phyloP scores from a whole-genome alignment of 2,329 filamentous ascomycete genomes.

The Fusarium sp. region DNA sequence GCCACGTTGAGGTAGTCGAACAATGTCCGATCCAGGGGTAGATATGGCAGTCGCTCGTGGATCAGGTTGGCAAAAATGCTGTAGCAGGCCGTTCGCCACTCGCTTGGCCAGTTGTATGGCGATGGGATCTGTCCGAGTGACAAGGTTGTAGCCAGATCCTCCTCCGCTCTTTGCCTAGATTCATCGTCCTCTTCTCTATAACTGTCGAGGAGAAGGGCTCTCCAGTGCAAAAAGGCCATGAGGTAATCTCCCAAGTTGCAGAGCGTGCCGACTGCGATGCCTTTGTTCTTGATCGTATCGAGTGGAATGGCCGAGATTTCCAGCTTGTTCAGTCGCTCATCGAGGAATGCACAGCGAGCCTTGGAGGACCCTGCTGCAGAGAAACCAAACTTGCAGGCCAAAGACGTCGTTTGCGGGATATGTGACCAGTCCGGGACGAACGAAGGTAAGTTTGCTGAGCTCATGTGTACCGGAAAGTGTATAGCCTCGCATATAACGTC shows the following conservation, averaged over 20 bases:
- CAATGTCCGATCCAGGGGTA: slow-evolving; percentile 1
- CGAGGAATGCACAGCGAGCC: slow-evolving; percentile 1
- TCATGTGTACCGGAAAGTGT: slow-evolving; percentile 15
- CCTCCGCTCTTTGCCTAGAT: slow-evolving; percentile 12
- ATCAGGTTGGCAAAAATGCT: slow-evolving; percentile 22
- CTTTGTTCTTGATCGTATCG: slow-evolving; percentile 8
- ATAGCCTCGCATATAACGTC: slow-evolving; percentile 29
- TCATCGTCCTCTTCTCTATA: not conserved
- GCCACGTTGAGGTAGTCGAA: not conserved
- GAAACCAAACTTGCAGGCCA: slow-evolving; percentile 22
- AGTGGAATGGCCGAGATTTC: slow-evolving; percentile 18
- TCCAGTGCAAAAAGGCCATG: slow-evolving; percentile 34
- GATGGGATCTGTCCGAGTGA: slow-evolving; percentile 21
- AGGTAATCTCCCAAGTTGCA: slow-evolving; percentile 30
- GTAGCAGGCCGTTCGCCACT: slow-evolving; percentile 10
- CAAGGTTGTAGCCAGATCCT: slow-evolving; percentile 21
- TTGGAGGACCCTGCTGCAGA: not conserved
- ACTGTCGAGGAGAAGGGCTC: slow-evolving; percentile 7
- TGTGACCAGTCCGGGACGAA: slow-evolving; percentile 35
- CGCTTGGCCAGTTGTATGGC: not conserved
- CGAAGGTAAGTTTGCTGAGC: slow-evolving; percentile 14
- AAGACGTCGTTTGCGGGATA: slow-evolving; percentile 17
- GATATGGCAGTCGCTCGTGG: slow-evolving; percentile 12
- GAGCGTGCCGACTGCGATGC: slow-evolving; percentile 19
- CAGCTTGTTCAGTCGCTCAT: slow-evolving; percentile 26